Evolutionary conservation across 495 filamentous ascomycete species (phyloP), one percentile per base, ranked within the genome.

Genomic region (Aspergillus affinis): DNA sequence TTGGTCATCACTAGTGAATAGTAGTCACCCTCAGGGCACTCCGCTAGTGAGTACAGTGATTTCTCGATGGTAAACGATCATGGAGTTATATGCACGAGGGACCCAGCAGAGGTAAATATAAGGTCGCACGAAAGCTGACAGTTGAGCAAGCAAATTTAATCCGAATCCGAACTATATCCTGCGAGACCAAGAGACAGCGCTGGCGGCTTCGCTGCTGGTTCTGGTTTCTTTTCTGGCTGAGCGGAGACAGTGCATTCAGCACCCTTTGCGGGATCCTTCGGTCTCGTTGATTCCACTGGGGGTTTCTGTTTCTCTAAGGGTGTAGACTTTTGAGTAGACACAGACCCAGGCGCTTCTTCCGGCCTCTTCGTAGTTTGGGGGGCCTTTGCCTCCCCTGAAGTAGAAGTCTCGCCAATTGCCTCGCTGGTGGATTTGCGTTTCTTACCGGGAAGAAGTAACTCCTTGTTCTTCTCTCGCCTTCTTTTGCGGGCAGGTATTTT

Each of bases 381-480:
- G 18, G 63, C 9, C 5, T 63, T 67, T 29, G 58, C 51, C 32
- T 69, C 61, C 47, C 10, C 41, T 61, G 60, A 54, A 36, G 54
- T 58, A 20, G 63, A 51, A 9, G 32, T 51, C 52, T 58, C 47
- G 23, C 55, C 52, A n/a, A 59, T 21, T 5, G 30, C 57, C 19
- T 66, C 61, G 26, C 68, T 61, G 13, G 70, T 67, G 30, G 73
- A 73, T 68, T 80, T 84, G 67, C 81, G 77, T 32, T 85, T 72
- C 74, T 89, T 90, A 20, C 88, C 75, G 0, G 86, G 80, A 49
- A 83, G 74, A 54, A 82, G 65, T 19, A 69, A 63, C 19, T 82
- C 82, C 62, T 83, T 85, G 50, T 80, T 78, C 57, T 82, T 81
- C 3, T 73, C 78, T 45, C 83, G 81, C 64, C 86, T 86, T 57